These are phyloP conservation scores for Cynanchum wilfordii DNA, from an alignment of 257 asterid genomes.

Conservation along the genomic window DNA sequence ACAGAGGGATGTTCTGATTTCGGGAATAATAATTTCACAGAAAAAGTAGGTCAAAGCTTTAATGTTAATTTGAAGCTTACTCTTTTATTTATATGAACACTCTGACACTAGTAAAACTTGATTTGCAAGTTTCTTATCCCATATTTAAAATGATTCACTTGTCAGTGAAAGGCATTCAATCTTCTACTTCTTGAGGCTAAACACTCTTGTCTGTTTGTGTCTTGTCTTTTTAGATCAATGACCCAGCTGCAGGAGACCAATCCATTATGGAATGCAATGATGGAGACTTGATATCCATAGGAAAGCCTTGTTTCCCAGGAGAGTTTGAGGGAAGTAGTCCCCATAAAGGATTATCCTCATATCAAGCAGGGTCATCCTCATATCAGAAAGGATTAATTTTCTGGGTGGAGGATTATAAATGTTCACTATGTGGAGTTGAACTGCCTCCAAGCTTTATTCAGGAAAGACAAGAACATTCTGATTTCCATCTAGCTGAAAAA, in stretches of 20 bases:
- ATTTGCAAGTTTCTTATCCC: neutral
- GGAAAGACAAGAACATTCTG: constrained; percentile 90
- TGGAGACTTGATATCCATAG: constrained; percentile 18
- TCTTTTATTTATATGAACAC: neutral
- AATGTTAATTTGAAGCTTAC: neutral
- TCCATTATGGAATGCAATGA: constrained; percentile 9
- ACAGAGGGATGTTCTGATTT: constrained; percentile 18
- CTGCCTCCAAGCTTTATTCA: constrained; percentile 71
- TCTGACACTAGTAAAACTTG: neutral
- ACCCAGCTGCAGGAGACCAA: constrained; percentile 18
- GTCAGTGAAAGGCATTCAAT: neutral
- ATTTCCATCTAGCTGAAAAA: constrained; percentile 87
- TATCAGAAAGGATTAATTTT: constrained; percentile 24
- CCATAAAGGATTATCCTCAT: constrained; percentile 24
- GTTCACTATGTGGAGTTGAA: constrained; percentile 79
- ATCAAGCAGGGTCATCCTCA: constrained; percentile 33
- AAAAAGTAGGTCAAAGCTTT: constrained; percentile 28
- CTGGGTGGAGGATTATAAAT: constrained; percentile 75
- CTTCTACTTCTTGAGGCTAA: neutral
- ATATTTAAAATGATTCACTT: neutral
- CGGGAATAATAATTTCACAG: constrained; percentile 19
- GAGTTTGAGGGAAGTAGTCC: constrained; percentile 25
- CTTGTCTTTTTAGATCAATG: constrained; percentile 30
- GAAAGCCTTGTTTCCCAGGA: constrained; percentile 21
- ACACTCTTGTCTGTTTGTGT: neutral